phyloP scores from a whole-genome alignment of 805 yeast species.

The Priceomyces melissophilus region DNA sequence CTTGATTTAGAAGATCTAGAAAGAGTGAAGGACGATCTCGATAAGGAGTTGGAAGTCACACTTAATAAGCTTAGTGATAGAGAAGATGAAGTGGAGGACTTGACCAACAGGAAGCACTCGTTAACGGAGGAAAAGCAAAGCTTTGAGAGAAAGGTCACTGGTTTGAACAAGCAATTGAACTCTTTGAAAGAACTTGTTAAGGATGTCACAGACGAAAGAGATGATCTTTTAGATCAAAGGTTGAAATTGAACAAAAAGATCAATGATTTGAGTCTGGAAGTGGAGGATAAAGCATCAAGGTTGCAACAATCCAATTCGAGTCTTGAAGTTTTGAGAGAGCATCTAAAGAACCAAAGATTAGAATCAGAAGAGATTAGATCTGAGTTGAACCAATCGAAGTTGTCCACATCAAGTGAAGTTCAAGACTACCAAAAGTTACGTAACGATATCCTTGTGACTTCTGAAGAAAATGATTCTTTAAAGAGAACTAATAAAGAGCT shows the following conservation, averaged over 20 bases:
- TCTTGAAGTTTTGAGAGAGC: conserved; percentile 29
- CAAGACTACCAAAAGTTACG: conserved; percentile 36
- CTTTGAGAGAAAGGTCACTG: conserved; percentile 34
- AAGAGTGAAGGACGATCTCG: conserved; percentile 22
- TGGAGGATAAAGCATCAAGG: conserved; percentile 21
- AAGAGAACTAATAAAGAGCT: conserved; percentile 54
- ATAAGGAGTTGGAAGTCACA: conserved; percentile 31
- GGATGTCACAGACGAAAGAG: conserved; percentile 61
- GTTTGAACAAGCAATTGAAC: conserved; percentile 46
- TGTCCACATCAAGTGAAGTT: conserved; percentile 24
- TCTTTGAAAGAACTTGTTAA: conserved; percentile 57
- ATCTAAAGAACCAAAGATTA: conserved; percentile 28
- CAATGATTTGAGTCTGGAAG: conserved; percentile 19
- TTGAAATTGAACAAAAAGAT: conserved; percentile 30
- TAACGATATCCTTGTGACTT: conserved; percentile 51
- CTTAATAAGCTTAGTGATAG: conserved; percentile 40
- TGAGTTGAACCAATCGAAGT: conserved; percentile 34
- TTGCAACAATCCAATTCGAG: conserved; percentile 27
- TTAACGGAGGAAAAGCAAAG: conserved; percentile 33
- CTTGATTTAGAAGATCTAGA: conserved; percentile 53
- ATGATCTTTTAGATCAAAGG: conserved; percentile 45
- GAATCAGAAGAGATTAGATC: conserved; percentile 30
- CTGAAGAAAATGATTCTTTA: conserved; percentile 66
- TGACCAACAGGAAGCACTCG: conserved; percentile 23
- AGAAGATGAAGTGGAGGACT: conserved; percentile 26